phyloP scores from a whole-genome alignment of 1,284 basidiomycete species.

The Puccinia brachypodii region DNA sequence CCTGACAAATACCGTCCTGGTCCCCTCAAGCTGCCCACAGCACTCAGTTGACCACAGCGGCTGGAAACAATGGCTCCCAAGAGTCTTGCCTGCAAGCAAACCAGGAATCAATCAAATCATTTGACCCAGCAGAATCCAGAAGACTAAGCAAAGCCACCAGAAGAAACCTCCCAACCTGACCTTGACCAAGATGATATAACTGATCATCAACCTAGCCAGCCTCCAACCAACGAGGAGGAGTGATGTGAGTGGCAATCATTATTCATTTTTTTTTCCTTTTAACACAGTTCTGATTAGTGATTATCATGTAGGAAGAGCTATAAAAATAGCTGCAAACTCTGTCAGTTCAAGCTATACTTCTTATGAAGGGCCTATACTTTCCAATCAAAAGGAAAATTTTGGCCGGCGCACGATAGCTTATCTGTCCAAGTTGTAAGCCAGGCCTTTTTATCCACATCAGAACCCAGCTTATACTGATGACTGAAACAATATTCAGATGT shows the following conservation, averaged over 20 bases:
- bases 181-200: background rate
- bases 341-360: constrained; percentile 14
- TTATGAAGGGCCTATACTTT: constrained; percentile 15
- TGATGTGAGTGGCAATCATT: constrained; percentile 1
- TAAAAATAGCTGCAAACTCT: background rate
- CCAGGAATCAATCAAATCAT: background rate
- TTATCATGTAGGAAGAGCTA: constrained; percentile 11
- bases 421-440: background rate
- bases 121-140: background rate
- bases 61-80: background rate
- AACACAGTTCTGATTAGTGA: constrained; percentile 3
- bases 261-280: background rate
- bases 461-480: background rate
- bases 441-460: background rate
- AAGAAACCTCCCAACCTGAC: background rate
- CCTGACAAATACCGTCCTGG: background rate
- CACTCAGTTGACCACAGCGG: background rate
- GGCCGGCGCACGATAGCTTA: constrained; percentile 16
- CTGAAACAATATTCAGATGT: constrained; percentile 2
- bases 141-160: background rate
- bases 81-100: background rate
- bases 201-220: constrained; percentile 14
- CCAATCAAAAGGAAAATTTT: constrained; percentile 10
- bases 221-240: constrained; percentile 3
- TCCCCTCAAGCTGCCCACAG: constrained; percentile 1